Evolutionary conservation across 441 rosid genomes (phyloP), one percentile per base, ranked within the genome.

Genomic region (Adansonia madagascariensis): DNA sequence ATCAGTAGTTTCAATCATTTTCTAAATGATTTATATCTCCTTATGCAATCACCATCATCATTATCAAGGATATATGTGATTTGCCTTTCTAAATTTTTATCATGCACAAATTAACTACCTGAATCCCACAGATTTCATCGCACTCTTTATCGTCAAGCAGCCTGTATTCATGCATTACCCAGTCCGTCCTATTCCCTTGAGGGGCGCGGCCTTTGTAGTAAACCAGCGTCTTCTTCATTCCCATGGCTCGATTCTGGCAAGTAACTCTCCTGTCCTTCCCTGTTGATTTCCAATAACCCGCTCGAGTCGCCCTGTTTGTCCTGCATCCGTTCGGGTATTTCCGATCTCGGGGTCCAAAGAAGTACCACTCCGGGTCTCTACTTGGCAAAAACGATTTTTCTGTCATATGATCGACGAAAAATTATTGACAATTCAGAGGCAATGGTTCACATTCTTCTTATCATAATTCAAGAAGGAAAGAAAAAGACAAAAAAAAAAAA

Each of bases 111-210:
- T 24, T 24, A 68, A 78, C 79, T 75, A 92, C 98, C 97, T 92
- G 98, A 75, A 94, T 88, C 3, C 89, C 92, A 12, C 92, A 85
- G 56, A 87, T 82, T 73, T 94, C 97, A 2, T 92, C 97, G 24
- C 82, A 91, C 47, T 94, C 97, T 66, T 90, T 92, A 70, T 94
- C 97, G 20, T 91, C 92, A 0, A 24, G 27, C 27, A 94, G 97
- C 64, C 98, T 91, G 83, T 94, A 94, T 70, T 94, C 98, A 72
- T 94, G 98, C 98, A 94, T 94, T 0, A 94, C 97, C 98, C 98
- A 92, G 64, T 94, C 94, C 0, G 97, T 94, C 77, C 98, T 77
- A 0, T 91, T 80, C 6, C 97, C 98, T 52, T 92, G 98, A 59
- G 98, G 98, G 67, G 98, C 98, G 71, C 98, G 85, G 11, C 98